Base-by-base conservation (phyloP, 352 stramenopile genomes). In the Phytopythium chamaehyphon region DNA sequence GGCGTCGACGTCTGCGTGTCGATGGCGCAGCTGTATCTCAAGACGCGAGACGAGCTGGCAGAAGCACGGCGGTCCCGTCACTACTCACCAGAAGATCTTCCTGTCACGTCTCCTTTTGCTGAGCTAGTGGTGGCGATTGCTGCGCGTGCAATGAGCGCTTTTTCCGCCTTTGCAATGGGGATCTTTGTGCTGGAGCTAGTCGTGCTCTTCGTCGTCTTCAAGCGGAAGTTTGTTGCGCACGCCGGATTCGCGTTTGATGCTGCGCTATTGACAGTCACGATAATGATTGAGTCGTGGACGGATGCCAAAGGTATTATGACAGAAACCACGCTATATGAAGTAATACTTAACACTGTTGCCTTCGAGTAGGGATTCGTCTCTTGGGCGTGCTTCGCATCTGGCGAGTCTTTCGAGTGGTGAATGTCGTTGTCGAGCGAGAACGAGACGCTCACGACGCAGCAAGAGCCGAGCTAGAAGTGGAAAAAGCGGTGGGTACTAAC, bases 291-390 rank as follows among this genome's bases (percentile, higher is more conserved):
- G 51, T 54, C 86, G 15, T 83, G 69, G 23, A 50, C 61, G 5
- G 65, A 84, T 26, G 79, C 71, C 0, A 83, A 77, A 72, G 75
- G 80, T 90, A 23, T n/a, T n/a, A n/a, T n/a, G n/a, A n/a, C n/a
- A n/a, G n/a, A n/a, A n/a, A n/a, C n/a, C n/a, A n/a, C n/a, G n/a
- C n/a, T n/a, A n/a, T n/a, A n/a, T n/a, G n/a, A n/a, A n/a, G n/a
- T n/a, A n/a, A n/a, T n/a, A n/a, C n/a, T n/a, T 16, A 35, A 21
- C 33, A 6, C 46, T 44, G 12, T 50, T 14, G 2, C 43, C 10
- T 40, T 12, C 16, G 46, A 23, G 19, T 50, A 90, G 77, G 35
- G 12, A 31, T 68, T 18, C 65, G 77, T 11, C 44, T 88, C 22
- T 44, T 89, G 1, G 77, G 77, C 0, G 28, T 86, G 3, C 36